Base-by-base conservation (phyloP, 306 rosid species). In the Trifolium subterraneum region DNA sequence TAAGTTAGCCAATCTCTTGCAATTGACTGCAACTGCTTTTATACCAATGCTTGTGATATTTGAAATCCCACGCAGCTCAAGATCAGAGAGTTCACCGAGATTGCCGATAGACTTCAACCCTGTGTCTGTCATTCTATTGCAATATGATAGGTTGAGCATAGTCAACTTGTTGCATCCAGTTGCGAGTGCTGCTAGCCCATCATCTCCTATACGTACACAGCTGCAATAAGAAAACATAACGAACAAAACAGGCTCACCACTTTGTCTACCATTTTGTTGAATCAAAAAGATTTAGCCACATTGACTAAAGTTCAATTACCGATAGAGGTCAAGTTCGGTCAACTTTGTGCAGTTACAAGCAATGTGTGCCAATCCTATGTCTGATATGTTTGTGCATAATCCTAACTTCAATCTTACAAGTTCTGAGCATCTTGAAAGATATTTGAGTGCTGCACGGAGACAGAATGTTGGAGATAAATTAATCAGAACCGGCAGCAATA, bases 311-410 rank as follows among this genome's bases (percentile, higher is more conserved):
- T 68, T 68, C 44, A 59, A 64, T 78, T 88, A 88, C 93, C 93
- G 90, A 75, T 86, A 88, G 70, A 88, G 87, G 79, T 88, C 93
- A 54, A 88, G 89, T 76, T 88, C 93, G 59, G 42, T 45, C 75
- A 88, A 44, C 58, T 82, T 80, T 67, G 79, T 75, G 78, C 88
- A 88, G 80, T 79, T 88, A 70, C 41, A 72, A 64, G 87, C 90
- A 47, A 88, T 82, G 77, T 86, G 78, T 11, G 76, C 85, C 84
- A 88, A 78, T 70, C 93, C 93, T 20, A 76, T 81, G 85, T 88
- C 87, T 50, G 93, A 78, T 82, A 88, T 80, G 80, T 88, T 84
- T 55, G 82, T 80, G 84, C 93, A 88, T 51, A 88, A 76, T 84
- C 93, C 93, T 84, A 86, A 79, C 78, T 86, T 88, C 83, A 88